Percentiles rank a stretch among this genome's conserved stretches.
phyloP scores from a whole-genome alignment of 2,329 filamentous ascomycete genomes.

The Diaporthe amygdali region DNA sequence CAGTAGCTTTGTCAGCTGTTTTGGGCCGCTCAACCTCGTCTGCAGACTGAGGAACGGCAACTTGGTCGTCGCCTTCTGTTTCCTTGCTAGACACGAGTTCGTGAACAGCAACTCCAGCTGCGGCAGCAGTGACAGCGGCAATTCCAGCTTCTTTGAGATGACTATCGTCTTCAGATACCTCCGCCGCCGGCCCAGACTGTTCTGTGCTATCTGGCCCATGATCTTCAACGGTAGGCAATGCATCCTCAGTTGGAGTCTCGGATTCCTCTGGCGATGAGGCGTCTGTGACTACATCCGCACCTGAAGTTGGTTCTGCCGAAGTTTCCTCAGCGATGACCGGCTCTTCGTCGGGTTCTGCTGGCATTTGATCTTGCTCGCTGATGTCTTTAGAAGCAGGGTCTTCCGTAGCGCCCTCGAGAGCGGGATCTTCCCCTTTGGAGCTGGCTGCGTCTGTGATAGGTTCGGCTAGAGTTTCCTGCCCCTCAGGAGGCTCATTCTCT shows the following conservation, averaged over 20 bases:
- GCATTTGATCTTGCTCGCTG: neutral
- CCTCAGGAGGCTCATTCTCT: neutral
- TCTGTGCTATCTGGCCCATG: neutral
- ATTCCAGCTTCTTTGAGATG: neutral
- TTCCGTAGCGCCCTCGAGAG: neutral
- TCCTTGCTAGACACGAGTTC: neutral
- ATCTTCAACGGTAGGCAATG: neutral
- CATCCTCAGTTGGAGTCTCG: neutral
- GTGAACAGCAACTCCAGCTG: neutral
- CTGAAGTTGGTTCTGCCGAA: neutral
- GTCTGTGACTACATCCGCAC: too few species aligned
- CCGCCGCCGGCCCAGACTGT: neutral
- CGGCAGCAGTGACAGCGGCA: conserved; percentile 1
- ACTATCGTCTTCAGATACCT: neutral
- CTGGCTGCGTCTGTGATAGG: too few species aligned
- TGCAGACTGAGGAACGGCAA: neutral
- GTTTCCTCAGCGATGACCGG: neutral
- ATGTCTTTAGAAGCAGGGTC: neutral
- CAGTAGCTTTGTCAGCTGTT: conserved; percentile 2
- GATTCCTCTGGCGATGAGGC: neutral
- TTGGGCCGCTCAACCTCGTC: neutral
- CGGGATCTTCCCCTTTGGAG: neutral
- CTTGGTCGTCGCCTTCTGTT: neutral
- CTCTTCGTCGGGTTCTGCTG: neutral
- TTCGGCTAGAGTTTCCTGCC: neutral